These are phyloP conservation scores for Emmonsiellopsis sp. DNA, from an alignment of 2,329 filamentous ascomycete species.

Conservation along the genomic window DNA sequence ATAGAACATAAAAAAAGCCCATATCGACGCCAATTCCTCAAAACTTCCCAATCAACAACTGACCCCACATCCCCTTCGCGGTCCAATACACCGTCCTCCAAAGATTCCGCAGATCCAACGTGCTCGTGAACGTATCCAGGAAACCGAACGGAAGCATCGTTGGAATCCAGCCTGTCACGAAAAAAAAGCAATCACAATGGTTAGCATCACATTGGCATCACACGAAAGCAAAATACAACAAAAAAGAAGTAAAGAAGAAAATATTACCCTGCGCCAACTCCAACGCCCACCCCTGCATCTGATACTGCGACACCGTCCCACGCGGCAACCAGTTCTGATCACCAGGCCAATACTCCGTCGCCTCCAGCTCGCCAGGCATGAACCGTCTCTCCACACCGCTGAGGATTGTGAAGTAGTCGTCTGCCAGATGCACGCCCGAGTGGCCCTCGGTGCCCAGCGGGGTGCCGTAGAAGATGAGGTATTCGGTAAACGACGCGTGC, in stretches of 20 bases:
- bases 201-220: background rate
- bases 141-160: constrained; percentile 88
- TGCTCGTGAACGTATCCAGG: constrained; percentile 70
- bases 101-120: constrained; percentile 74
- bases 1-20: background rate
- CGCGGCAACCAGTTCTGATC: constrained; percentile 63
- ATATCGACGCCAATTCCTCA: constrained; percentile 26
- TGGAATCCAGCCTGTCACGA: constrained; percentile 67
- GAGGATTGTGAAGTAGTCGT: constrained; percentile 93
- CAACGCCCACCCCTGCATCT: constrained; percentile 73
- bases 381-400: constrained; percentile 69
- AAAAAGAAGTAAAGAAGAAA: constrained; percentile 16
- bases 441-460: constrained; percentile 80
- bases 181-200: background rate
- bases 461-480: constrained; percentile 77
- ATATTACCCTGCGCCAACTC: constrained; percentile 55
- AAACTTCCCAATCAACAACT: constrained; percentile 63
- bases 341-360: constrained; percentile 62
- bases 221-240: constrained; percentile 26
- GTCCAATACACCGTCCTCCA: constrained; percentile 71
- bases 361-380: constrained; percentile 55
- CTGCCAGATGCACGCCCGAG: constrained; percentile 77
- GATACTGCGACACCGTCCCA: constrained; percentile 72
- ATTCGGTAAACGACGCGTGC: constrained; percentile 78
- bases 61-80: constrained; percentile 64